Percentiles rank a stretch among this genome's conserved stretches.
phyloP scores from a whole-genome alignment of 1,139 yeast species.

The Groenewaldozyma auringiensis region DNA sequence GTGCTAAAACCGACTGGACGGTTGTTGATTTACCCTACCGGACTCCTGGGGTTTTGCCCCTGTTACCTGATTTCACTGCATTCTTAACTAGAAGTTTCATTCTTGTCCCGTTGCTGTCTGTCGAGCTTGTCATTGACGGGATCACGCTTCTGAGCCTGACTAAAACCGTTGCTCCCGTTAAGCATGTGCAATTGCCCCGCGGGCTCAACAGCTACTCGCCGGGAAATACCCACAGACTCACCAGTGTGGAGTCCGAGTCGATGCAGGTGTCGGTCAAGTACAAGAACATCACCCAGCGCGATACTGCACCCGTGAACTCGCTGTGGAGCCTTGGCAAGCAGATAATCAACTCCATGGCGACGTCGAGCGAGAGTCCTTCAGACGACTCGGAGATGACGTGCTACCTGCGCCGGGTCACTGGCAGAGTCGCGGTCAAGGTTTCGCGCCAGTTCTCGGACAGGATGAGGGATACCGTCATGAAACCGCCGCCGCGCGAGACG shows the following conservation, averaged over 20 bases:
- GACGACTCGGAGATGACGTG: slow-evolving; percentile 29
- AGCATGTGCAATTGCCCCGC: slow-evolving; percentile 23
- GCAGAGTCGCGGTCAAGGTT: slow-evolving; percentile 26
- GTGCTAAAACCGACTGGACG: slow-evolving; percentile 29
- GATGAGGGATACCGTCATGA: slow-evolving; percentile 35
- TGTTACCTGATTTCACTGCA: slow-evolving; percentile 31
- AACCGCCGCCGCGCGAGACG: slow-evolving; percentile 36
- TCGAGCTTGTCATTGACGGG: slow-evolving; percentile 29
- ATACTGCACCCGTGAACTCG: slow-evolving; percentile 17
- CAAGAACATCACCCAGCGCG: slow-evolving; percentile 32
- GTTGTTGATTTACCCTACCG: slow-evolving; percentile 35
- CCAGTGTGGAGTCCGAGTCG: slow-evolving; percentile 23
- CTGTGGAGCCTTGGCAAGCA: slow-evolving; percentile 29
- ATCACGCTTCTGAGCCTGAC: slow-evolving; percentile 23
- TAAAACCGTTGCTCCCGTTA: slow-evolving; percentile 23
- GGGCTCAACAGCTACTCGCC: slow-evolving; percentile 25
- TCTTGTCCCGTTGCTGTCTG: slow-evolving; percentile 28
- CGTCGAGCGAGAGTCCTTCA: slow-evolving; percentile 25
- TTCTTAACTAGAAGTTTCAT: slow-evolving; percentile 35
- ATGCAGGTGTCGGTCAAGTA: slow-evolving; percentile 30
- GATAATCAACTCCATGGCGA: slow-evolving; percentile 27
- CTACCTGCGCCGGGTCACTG: slow-evolving; percentile 30
- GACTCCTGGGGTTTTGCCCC: slow-evolving; percentile 27
- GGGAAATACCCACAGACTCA: slow-evolving; percentile 22
- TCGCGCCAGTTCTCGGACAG: slow-evolving; percentile 27